Percentiles rank a stretch among this genome's conserved stretches.
Evolutionary conservation across 257 asterid genomes (phyloP).

Genomic region (Solanum piurae): DNA sequence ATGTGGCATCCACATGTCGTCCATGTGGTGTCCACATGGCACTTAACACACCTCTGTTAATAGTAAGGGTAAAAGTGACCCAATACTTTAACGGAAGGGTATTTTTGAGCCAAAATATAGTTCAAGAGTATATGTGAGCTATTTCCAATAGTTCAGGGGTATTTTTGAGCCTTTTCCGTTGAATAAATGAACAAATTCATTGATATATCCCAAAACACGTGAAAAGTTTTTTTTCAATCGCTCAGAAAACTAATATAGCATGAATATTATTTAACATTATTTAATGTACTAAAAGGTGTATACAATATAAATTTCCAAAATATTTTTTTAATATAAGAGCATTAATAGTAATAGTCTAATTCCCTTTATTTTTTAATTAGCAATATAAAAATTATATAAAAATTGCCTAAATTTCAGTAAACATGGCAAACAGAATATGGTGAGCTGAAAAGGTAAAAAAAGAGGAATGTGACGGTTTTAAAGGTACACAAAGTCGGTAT

Average conservation of each 20-base stretch:
- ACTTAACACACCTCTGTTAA: too few relatives aligned
- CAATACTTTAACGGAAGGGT: too few relatives aligned
- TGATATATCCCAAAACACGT: neutral
- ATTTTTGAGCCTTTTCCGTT: too few relatives aligned
- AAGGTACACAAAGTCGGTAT: neutral
- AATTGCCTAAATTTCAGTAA: neutral
- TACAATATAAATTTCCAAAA: neutral
- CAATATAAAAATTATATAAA: neutral
- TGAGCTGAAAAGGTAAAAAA: neutral
- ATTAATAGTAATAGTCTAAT: neutral
- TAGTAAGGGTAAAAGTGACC: too few relatives aligned
- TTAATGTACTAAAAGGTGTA: neutral
- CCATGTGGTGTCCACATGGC: too few relatives aligned
- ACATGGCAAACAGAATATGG: neutral
- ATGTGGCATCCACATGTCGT: too few relatives aligned
- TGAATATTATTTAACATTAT: neutral
- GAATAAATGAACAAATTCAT: neutral
- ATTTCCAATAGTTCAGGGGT: too few relatives aligned
- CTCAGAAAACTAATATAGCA: neutral
- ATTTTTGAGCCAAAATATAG: too few relatives aligned
- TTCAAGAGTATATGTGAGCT: too few relatives aligned
- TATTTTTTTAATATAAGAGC: neutral
- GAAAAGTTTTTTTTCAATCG: neutral
- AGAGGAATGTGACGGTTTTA: neutral
- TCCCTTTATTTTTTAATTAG: neutral